Conservation (phyloP, 306 rosid species). For the Cucurbita argyrosperma region DNA sequence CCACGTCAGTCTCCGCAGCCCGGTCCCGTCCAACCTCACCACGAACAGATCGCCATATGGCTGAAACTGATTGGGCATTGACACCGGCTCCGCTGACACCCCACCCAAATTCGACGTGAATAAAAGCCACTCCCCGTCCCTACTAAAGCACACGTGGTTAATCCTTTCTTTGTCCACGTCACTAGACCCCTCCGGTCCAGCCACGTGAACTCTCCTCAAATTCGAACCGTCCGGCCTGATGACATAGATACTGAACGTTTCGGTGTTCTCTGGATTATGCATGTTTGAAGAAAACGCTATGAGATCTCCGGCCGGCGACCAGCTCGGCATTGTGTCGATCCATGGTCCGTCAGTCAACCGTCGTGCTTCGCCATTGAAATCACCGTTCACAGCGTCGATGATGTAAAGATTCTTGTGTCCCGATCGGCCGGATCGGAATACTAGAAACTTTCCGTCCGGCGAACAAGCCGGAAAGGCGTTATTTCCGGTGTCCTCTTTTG, state of each 20-base stretch:
- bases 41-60: constrained; percentile 67
- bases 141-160: constrained; percentile 73
- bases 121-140: constrained; percentile 61
- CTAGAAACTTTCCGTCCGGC: constrained; percentile 54
- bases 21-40: constrained; percentile 58
- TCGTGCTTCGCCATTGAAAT: constrained; percentile 31
- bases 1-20: constrained; percentile 75
- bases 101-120: constrained; percentile 64
- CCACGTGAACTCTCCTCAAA: constrained; percentile 47
- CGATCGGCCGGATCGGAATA: constrained; percentile 67
- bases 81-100: constrained; percentile 61
- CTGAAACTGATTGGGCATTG: constrained; percentile 74
- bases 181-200: constrained; percentile 17
- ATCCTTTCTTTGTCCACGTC: constrained; percentile 48
- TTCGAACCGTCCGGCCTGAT: constrained; percentile 51
- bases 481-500: constrained; percentile 41
- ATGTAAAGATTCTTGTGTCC: constrained; percentile 66
- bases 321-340: constrained; percentile 79
- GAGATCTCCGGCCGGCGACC: constrained; percentile 77
- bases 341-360: constrained; percentile 60
- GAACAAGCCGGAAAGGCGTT: constrained; percentile 77
- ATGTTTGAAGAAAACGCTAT: constrained; percentile 76
- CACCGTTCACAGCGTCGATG: constrained; percentile 54
- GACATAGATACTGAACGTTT: constrained; percentile 51
- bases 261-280: constrained; percentile 30